Evolutionary conservation across 495 filamentous ascomycete genomes (phyloP), one percentile per base, ranked within the genome.

Genomic region (Articulospora tetracladia): DNA sequence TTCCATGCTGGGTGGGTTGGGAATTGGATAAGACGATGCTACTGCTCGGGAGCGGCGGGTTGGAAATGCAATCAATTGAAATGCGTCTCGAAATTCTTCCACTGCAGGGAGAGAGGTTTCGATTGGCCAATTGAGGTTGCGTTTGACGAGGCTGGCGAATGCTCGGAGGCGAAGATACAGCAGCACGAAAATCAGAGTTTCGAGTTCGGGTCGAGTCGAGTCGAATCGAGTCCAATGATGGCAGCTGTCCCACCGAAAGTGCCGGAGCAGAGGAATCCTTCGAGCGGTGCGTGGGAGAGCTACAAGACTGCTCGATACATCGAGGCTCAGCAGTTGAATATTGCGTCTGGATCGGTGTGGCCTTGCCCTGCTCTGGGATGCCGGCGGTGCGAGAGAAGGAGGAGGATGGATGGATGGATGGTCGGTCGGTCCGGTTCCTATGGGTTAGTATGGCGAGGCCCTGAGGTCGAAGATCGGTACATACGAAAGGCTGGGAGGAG

Each of bases 1-100:
- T 75, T 96, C 90, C 91, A 98, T 97, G 28, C 26, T 72, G 59
- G 47, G 51, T 22, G 10, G 53, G n/a, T n/a, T n/a, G n/a, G n/a
- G n/a, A 50, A 22, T 27, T 47, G 44, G 50, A 50, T 51, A 17
- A 59, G 41, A 23, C 28, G 61, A 61, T 66, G 55, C 26, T 58
- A 36, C 49, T 53, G 53, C 47, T 52, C 28, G 1, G 24, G 15
- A n/a, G 23, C 26, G 20, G 53, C 34, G 54, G 55, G 48, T 15
- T 39, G 58, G 19, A 0, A 58, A 34, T 17, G 44, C 47, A 57
- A 66, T 66, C 59, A 56, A 44, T 30, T 25, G 27, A 25, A 60
- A n/a, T 52, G 26, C 53, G 59, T 58, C 17, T 30, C 8, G 23
- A 23, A 55, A 53, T 24, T 55, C 28, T 60, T 61, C 60, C 46